Evolutionary conservation across 139 green algal species (phyloP).

Genomic region (Chlorella vulgaris): DNA sequence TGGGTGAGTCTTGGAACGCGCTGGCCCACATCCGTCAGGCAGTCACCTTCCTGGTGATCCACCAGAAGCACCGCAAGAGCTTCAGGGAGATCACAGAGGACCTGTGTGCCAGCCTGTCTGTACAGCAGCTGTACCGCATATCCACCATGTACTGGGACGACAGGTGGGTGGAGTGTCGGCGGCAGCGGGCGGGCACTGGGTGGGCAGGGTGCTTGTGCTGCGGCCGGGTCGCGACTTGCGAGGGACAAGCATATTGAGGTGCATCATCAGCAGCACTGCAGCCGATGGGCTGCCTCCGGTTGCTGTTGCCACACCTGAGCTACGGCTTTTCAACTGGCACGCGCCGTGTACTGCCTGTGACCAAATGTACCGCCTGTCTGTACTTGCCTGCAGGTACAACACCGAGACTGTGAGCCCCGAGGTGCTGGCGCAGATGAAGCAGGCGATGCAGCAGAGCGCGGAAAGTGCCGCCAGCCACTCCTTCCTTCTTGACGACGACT

Average conservation of each 20-base stretch:
- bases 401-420: slow-evolving; percentile 94
- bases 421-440: slow-evolving; percentile 86
- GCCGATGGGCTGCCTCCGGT: too few species aligned
- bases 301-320: too few species aligned
- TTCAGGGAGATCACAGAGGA: slow-evolving; percentile 97
- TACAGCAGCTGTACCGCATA: slow-evolving; percentile 99
- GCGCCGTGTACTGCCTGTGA: too few species aligned
- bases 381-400: slow-evolving; percentile 89
- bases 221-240: background rate
- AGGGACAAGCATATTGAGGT: background rate
- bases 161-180: slow-evolving; percentile 47
- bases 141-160: slow-evolving; percentile 99
- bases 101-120: slow-evolving; percentile 90
- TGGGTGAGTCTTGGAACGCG: slow-evolving; percentile 91
- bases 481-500: slow-evolving; percentile 99
- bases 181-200: background rate
- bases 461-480: slow-evolving; percentile 73
- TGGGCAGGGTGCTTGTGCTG: background rate
- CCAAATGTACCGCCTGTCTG: too few species aligned
- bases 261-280: too few species aligned
- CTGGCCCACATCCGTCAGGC: slow-evolving; percentile 89
- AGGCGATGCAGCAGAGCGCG: slow-evolving; percentile 88
- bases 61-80: slow-evolving; percentile 97
- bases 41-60: slow-evolving; percentile 74
- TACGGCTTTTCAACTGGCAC: too few species aligned